These are phyloP conservation scores for Cyclostephanos invisitatus DNA, from an alignment of 108 stramenopile genomes.

Conservation along the genomic window DNA sequence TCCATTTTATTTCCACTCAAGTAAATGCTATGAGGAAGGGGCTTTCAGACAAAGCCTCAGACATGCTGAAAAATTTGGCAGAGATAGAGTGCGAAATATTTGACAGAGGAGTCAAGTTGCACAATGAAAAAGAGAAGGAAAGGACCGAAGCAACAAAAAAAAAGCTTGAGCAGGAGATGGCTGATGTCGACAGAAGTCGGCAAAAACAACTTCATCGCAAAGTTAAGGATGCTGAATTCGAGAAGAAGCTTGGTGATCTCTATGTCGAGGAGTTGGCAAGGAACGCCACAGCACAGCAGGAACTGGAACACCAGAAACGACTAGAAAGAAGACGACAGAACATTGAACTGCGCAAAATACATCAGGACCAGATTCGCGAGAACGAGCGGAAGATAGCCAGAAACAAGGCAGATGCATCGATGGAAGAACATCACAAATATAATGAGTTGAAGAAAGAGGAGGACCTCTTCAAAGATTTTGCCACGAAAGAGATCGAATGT, in stretches of 20 bases:
- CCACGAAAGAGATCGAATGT: constrained; percentile 32
- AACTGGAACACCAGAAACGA: constrained; percentile 31
- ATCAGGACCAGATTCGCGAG: constrained; percentile 42
- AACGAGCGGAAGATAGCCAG: constrained; percentile 20
- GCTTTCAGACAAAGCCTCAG: constrained; percentile 63
- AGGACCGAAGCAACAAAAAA: constrained; percentile 16
- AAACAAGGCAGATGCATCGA: constrained; percentile 17
- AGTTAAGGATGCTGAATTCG: constrained; percentile 28
- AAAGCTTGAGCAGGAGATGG: constrained; percentile 22
- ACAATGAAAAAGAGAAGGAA: constrained; percentile 38
- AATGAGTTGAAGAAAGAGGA: constrained; percentile 44
- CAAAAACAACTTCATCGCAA: constrained; percentile 41
- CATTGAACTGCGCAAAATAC: constrained; percentile 24
- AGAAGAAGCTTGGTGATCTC: constrained; percentile 39
- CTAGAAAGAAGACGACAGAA: constrained; percentile 39
- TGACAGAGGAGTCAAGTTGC: constrained; percentile 43
- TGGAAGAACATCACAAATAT: constrained; percentile 36
- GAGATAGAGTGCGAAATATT: constrained; percentile 59
- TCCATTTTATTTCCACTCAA: neutral
- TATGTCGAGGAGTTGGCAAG: constrained; percentile 36
- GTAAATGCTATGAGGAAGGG: constrained; percentile 40
- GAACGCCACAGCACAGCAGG: constrained; percentile 16
- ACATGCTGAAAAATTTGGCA: constrained; percentile 53
- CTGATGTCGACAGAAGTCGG: constrained; percentile 43
- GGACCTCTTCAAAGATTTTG: constrained; percentile 45